Conservation (phyloP, 2,329 filamentous ascomycete genomes). For the Zymoseptoria crescenta region DNA sequence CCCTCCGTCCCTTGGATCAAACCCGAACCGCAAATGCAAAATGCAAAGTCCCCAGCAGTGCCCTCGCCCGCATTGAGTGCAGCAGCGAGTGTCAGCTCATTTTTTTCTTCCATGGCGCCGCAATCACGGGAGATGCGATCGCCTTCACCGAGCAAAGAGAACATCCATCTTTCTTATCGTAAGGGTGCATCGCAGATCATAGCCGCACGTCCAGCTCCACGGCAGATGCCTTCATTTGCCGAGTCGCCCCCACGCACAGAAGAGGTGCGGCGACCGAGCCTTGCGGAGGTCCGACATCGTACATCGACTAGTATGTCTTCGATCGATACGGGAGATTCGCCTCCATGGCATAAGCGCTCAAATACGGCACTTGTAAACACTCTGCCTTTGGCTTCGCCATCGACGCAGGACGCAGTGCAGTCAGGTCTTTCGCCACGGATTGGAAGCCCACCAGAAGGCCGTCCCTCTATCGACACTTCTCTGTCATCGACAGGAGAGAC, state of each 20-base stretch:
- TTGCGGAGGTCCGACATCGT: conserved; percentile 15
- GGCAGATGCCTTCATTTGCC: background rate
- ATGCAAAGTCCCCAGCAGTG: conserved; percentile 23
- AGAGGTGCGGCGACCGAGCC: conserved; percentile 9
- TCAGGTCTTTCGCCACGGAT: conserved; percentile 8
- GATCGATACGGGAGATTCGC: conserved; percentile 35
- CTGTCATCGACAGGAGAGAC: conserved; percentile 11
- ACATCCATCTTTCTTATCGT: conserved; percentile 42
- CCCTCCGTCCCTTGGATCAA: conserved; percentile 16
- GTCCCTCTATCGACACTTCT: conserved; percentile 24
- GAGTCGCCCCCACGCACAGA: background rate
- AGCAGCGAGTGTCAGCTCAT: conserved; percentile 24
- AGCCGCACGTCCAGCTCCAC: conserved; percentile 24
- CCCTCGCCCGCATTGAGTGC: conserved; percentile 28
- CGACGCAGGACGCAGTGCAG: conserved; percentile 12
- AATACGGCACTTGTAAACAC: conserved; percentile 20
- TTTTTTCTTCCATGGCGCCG: conserved; percentile 22
- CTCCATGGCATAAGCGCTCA: conserved; percentile 26
- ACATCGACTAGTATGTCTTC: conserved; percentile 38
- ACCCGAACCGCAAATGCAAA: conserved; percentile 8
- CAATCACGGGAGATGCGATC: conserved; percentile 27
- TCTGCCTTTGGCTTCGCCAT: conserved; percentile 11
- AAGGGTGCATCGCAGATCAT: conserved; percentile 44
- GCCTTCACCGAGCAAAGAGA: conserved; percentile 40
- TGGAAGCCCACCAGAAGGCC: conserved; percentile 11